Conservation (phyloP, 2,329 filamentous ascomycete species). For the Alternaria dauci region DNA sequence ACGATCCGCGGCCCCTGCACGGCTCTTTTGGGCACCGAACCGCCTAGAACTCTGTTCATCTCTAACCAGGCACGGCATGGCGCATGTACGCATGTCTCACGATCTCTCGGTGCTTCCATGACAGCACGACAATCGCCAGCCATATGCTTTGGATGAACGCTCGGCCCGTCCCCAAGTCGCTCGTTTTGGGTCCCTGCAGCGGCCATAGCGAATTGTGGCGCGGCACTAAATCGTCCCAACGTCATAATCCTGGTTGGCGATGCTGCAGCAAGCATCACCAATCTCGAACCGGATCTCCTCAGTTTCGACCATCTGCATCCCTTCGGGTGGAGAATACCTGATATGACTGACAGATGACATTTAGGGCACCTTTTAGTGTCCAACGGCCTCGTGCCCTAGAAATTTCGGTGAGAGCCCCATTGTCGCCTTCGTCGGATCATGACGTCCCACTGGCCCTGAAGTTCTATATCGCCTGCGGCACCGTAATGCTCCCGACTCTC, state of each 20-base stretch:
- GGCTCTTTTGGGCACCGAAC: slow-evolving; percentile 16
- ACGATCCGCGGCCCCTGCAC: slow-evolving; percentile 23
- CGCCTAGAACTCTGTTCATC: slow-evolving; percentile 23
- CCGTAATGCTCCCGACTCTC: slow-evolving; percentile 29
- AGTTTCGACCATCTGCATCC: slow-evolving; percentile 33
- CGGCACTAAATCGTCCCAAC: slow-evolving; percentile 23
- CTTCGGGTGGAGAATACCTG: slow-evolving; percentile 27
- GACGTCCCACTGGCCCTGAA: slow-evolving; percentile 29
- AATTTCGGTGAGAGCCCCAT: slow-evolving; percentile 30
- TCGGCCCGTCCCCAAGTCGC: slow-evolving; percentile 35
- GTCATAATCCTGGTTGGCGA: slow-evolving; percentile 30
- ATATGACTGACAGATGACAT: slow-evolving; percentile 40
- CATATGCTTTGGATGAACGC: slow-evolving; percentile 15
- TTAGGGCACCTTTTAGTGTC: slow-evolving; percentile 31
- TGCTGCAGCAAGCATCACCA: slow-evolving; percentile 34
- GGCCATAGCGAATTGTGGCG: slow-evolving; percentile 25
- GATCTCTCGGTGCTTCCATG: slow-evolving; percentile 39
- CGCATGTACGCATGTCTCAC: slow-evolving; percentile 27
- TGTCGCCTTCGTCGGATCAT: slow-evolving; percentile 31
- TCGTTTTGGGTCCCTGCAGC: slow-evolving; percentile 33
- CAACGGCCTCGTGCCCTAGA: slow-evolving; percentile 31
- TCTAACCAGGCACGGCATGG: slow-evolving; percentile 28
- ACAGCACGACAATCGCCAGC: slow-evolving; percentile 38
- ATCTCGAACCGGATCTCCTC: slow-evolving; percentile 39
- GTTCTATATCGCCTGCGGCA: slow-evolving; percentile 25